These are phyloP conservation scores for cucumber (Cucumis sativus) DNA, from an alignment of 306 rosid species.

Conservation along the genomic window DNA sequence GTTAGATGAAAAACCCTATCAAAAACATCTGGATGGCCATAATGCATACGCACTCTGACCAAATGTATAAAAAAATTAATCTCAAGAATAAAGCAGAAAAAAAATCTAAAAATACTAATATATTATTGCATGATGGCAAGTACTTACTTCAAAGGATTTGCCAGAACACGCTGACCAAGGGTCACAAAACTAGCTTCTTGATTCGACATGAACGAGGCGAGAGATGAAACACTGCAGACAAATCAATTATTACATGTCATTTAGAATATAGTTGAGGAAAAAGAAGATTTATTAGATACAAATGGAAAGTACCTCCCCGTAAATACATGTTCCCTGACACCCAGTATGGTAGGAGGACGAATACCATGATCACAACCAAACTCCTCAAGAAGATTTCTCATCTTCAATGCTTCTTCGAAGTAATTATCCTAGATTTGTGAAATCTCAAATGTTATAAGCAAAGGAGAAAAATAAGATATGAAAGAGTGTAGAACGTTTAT, in stretches of 20 bases:
- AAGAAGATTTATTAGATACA: background rate
- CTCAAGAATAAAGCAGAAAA: background rate
- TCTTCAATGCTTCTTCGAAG: conserved; percentile 67
- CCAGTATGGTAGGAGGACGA: conserved; percentile 76
- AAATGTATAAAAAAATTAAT: conserved; percentile 10
- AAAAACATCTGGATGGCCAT: conserved; percentile 97
- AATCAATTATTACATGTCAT: background rate
- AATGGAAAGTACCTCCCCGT: conserved; percentile 61
- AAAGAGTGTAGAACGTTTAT: background rate
- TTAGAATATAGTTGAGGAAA: background rate
- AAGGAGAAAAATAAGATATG: background rate
- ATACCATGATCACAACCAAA: conserved; percentile 65
- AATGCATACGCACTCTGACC: conserved; percentile 88
- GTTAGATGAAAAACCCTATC: conserved; percentile 90
- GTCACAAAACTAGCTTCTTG: conserved; percentile 95
- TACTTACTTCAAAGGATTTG: conserved; percentile 86
- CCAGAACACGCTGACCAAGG: conserved; percentile 87
- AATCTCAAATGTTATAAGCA: background rate
- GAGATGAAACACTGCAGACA: conserved; percentile 74
- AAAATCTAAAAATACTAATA: background rate
- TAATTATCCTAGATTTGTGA: conserved; percentile 31
- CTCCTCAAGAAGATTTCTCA: conserved; percentile 97
- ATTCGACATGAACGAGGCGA: conserved; percentile 83
- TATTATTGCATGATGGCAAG: conserved; percentile 3
- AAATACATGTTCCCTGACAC: conserved; percentile 90